phyloP scores from a whole-genome alignment of 2,329 filamentous ascomycete species.

The Apiospora marii region DNA sequence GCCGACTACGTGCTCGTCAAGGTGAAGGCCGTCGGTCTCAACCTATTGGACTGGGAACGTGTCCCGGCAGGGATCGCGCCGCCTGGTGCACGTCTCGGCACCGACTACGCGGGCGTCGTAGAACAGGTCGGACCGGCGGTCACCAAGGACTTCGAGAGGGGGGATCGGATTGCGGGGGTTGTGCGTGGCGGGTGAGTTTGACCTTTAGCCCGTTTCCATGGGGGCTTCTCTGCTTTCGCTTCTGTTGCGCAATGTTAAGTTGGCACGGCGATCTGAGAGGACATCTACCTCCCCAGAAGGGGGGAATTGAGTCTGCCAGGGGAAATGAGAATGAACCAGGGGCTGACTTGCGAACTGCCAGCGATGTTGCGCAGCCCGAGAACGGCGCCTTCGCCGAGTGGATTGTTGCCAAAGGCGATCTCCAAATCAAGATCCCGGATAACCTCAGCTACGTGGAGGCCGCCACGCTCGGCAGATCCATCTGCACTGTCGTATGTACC shows the following conservation, averaged over 20 bases:
- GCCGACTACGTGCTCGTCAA: slow-evolving; percentile 44
- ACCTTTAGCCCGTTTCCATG: background rate
- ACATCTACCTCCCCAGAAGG: background rate
- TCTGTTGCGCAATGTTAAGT: background rate
- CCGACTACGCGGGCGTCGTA: slow-evolving; percentile 57
- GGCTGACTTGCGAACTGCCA: slow-evolving; percentile 23
- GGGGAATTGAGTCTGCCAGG: background rate
- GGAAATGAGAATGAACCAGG: background rate
- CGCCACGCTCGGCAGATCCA: slow-evolving; percentile 49
- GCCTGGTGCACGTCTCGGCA: slow-evolving; percentile 44
- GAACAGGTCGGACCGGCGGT: slow-evolving; percentile 53
- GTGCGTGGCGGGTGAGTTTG: slow-evolving; percentile 44
- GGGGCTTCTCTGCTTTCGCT: background rate
- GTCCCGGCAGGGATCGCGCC: slow-evolving; percentile 32
- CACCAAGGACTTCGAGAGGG: slow-evolving; percentile 51
- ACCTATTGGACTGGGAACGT: slow-evolving; percentile 46
- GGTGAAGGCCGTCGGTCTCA: slow-evolving; percentile 44
- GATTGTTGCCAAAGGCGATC: slow-evolving; percentile 47
- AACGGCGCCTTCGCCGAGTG: slow-evolving; percentile 54
- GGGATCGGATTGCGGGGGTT: slow-evolving; percentile 55
- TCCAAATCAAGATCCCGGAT: slow-evolving; percentile 54
- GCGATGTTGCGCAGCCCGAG: slow-evolving; percentile 47
- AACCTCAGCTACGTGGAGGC: slow-evolving; percentile 56
- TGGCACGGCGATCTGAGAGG: background rate
- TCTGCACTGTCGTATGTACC: slow-evolving; percentile 49